Evolutionary conservation across 176 grass and related monocot genomes (phyloP).

Genomic region (Musa itinerans): DNA sequence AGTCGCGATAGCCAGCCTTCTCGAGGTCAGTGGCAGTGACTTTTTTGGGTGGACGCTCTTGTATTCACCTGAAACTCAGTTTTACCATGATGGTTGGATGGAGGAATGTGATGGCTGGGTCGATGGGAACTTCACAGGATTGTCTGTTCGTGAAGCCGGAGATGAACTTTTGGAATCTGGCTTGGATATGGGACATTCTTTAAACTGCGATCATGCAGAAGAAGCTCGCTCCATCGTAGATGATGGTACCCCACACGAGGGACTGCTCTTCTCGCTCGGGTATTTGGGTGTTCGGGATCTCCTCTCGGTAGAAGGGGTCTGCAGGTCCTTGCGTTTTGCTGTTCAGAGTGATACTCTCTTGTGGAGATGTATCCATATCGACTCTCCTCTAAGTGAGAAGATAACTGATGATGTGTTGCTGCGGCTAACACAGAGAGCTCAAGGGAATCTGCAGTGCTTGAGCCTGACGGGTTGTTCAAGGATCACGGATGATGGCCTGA

Average conservation of each 20-base stretch:
- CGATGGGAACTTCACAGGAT: neutral
- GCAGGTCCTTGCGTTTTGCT: conserved; percentile 41
- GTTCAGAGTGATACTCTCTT: conserved; percentile 35
- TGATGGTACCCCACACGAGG: conserved; percentile 41
- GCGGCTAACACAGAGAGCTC: conserved; percentile 35
- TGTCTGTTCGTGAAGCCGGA: neutral
- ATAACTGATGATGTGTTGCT: conserved; percentile 56
- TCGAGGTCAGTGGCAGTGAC: neutral
- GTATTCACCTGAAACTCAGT: neutral
- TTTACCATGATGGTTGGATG: neutral
- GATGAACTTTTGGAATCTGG: neutral
- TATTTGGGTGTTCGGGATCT: conserved; percentile 60
- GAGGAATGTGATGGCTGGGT: neutral
- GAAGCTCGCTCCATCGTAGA: neutral
- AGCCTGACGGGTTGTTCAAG: conserved; percentile 38
- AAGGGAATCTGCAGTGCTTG: conserved; percentile 44
- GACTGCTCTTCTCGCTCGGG: conserved; percentile 31
- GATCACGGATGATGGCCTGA: conserved; percentile 78
- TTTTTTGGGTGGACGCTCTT: neutral
- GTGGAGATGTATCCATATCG: conserved; percentile 64
- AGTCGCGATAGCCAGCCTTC: too few species aligned
- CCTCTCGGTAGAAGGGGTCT: conserved; percentile 54
- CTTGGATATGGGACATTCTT: neutral
- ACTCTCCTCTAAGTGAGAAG: conserved; percentile 33
- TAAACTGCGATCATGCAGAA: neutral